Evolutionary conservation across 1,284 basidiomycete species (phyloP).

Genomic region (Takashimella koratensis): DNA sequence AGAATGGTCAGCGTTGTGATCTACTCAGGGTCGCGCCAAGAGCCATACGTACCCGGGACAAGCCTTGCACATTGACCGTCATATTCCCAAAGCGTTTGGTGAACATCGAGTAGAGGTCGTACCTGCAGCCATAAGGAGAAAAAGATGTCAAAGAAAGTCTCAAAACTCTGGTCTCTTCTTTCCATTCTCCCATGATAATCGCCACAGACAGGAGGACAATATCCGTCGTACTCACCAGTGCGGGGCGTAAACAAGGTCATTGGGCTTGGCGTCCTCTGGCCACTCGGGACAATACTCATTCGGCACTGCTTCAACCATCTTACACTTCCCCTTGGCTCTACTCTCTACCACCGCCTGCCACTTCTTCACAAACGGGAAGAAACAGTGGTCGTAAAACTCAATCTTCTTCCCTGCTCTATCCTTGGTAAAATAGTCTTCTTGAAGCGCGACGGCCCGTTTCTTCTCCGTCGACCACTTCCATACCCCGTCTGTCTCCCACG

Average conservation of each 20-base stretch:
- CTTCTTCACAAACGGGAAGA: constrained; percentile 70
- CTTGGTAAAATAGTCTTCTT: constrained; percentile 80
- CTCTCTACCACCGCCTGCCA: constrained; percentile 66
- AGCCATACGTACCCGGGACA: constrained; percentile 69
- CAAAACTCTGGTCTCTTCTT: too few species aligned
- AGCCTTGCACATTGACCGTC: constrained; percentile 82
- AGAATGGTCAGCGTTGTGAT: too few species aligned
- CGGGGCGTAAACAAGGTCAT: constrained; percentile 80
- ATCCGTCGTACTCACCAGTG: constrained; percentile 63
- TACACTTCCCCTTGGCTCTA: constrained; percentile 47
- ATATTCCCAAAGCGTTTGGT: constrained; percentile 74
- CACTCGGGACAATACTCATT: constrained; percentile 86
- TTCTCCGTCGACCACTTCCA: constrained; percentile 82
- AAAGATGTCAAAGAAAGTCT: neutral
- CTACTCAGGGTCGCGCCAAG: too few species aligned
- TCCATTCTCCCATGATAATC: too few species aligned
- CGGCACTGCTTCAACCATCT: constrained; percentile 77
- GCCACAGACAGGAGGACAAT: neutral
- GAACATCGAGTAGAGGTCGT: constrained; percentile 83
- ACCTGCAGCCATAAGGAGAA: constrained; percentile 63
- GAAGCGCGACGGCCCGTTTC: constrained; percentile 67
- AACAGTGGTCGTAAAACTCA: constrained; percentile 81
- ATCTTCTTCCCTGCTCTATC: constrained; percentile 64
- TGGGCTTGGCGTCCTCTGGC: constrained; percentile 60
- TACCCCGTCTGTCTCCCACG: constrained; percentile 89